A percentile compares a stretch with the other conserved stretches of the same genome.
phyloP scores from a whole-genome alignment of 495 filamentous ascomycete species.

The Clavariopsis aquatica region DNA sequence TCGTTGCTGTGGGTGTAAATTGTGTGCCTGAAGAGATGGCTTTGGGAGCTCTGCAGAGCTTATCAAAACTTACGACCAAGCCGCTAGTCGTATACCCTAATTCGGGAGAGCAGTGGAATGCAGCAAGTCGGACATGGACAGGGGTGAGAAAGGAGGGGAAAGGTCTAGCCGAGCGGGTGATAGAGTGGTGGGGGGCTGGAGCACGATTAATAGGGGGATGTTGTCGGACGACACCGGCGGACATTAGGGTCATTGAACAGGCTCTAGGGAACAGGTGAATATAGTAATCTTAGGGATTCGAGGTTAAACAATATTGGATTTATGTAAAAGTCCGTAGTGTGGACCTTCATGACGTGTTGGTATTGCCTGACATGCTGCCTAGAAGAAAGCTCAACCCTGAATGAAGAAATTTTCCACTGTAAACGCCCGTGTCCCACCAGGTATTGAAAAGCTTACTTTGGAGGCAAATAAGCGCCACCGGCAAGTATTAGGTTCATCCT shows the following conservation, averaged over 20 bases:
- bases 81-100: constrained; percentile 44
- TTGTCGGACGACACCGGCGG: constrained; percentile 39
- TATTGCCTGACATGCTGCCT: not conserved
- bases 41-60: constrained; percentile 22
- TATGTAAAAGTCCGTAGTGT: too few species aligned
- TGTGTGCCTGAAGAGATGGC: constrained; percentile 34
- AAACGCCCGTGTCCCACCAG: not conserved
- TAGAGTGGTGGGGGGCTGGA: constrained; percentile 18
- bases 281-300: too few species aligned
- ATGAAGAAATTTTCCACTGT: not conserved
- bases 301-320: too few species aligned
- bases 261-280: too few species aligned
- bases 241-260: constrained; percentile 25
- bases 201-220: constrained; percentile 41
- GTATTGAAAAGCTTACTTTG: not conserved
- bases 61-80: constrained; percentile 22
- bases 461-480: constrained; percentile 76
- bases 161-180: constrained; percentile 7
- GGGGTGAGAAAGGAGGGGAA: constrained; percentile 5
- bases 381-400: not conserved
- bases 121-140: constrained; percentile 33
- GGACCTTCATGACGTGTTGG: too few species aligned
- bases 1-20: constrained; percentile 44
- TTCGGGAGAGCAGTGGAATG: constrained; percentile 43
- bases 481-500: constrained; percentile 89